These are phyloP conservation scores for Colletotrichum liriopes DNA, from an alignment of 2,329 filamentous ascomycete genomes.

Conservation along the genomic window DNA sequence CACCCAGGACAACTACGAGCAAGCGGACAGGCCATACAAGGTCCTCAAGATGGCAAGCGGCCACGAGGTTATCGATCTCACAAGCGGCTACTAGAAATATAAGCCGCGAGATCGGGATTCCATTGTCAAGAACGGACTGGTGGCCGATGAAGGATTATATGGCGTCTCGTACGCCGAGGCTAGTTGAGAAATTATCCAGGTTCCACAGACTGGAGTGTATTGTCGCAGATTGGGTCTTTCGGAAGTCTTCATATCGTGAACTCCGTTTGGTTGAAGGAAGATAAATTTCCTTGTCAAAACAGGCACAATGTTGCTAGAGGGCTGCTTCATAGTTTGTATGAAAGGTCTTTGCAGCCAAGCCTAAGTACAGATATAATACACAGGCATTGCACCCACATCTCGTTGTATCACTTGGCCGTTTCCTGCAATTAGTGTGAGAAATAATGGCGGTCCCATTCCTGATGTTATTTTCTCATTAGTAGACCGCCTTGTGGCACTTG, in stretches of 20 bases:
- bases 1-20: conserved; percentile 41
- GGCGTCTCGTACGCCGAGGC: neutral
- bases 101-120: too few species aligned
- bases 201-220: neutral
- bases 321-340: too few species aligned
- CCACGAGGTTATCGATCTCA: conserved; percentile 41
- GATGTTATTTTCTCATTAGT: neutral
- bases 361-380: neutral
- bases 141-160: neutral
- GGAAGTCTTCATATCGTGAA: neutral
- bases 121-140: too few species aligned
- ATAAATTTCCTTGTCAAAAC: neutral
- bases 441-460: too few species aligned
- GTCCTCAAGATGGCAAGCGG: conserved; percentile 27
- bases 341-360: neutral
- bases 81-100: too few species aligned
- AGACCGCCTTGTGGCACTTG: neutral
- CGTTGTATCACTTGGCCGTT: too few species aligned
- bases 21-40: conserved; percentile 28
- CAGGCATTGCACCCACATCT: neutral
- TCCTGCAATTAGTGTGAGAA: neutral
- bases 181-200: neutral
- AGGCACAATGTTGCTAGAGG: neutral
- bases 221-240: neutral
- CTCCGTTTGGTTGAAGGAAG: neutral